Evolutionary conservation across 1,139 yeast genomes (phyloP).

Genomic region (Kodamaea fungicola): DNA sequence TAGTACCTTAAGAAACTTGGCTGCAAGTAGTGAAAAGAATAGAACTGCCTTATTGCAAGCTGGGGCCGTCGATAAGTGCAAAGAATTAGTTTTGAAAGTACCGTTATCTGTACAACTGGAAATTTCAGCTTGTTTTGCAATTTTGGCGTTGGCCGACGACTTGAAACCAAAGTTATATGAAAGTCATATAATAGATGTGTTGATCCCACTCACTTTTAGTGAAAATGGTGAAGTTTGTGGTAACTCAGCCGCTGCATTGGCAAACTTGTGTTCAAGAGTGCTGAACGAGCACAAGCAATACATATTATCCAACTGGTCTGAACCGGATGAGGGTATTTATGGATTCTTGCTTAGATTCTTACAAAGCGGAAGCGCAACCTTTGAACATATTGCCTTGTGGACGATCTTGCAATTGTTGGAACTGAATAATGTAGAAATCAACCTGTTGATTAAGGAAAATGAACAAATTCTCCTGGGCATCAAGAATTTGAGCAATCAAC

Average conservation of each 20-base stretch:
- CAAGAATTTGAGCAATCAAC: constrained; percentile 42
- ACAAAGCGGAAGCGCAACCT: constrained; percentile 86
- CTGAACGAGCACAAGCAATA: constrained; percentile 67
- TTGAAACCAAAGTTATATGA: constrained; percentile 82
- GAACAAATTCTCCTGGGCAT: constrained; percentile 56
- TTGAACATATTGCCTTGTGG: constrained; percentile 98
- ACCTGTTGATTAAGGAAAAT: constrained; percentile 58
- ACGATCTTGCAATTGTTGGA: constrained; percentile 90
- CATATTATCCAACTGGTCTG: constrained; percentile 75
- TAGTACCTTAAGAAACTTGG: constrained; percentile 89
- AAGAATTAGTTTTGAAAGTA: constrained; percentile 77
- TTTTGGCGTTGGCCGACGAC: constrained; percentile 92
- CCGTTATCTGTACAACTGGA: constrained; percentile 92
- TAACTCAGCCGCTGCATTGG: constrained; percentile 96
- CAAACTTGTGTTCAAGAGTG: constrained; percentile 89
- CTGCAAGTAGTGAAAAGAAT: constrained; percentile 92
- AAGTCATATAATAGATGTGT: constrained; percentile 80
- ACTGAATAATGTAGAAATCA: constrained; percentile 72
- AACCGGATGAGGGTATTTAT: constrained; percentile 80
- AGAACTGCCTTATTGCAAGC: constrained; percentile 90
- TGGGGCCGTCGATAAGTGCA: constrained; percentile 93
- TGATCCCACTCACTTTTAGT: constrained; percentile 86
- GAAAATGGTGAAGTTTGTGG: constrained; percentile 96
- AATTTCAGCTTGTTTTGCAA: constrained; percentile 96
- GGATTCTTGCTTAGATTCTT: constrained; percentile 81